Base-by-base conservation (phyloP, 164 flowering plant genomes). In the Vitis amurensis region DNA sequence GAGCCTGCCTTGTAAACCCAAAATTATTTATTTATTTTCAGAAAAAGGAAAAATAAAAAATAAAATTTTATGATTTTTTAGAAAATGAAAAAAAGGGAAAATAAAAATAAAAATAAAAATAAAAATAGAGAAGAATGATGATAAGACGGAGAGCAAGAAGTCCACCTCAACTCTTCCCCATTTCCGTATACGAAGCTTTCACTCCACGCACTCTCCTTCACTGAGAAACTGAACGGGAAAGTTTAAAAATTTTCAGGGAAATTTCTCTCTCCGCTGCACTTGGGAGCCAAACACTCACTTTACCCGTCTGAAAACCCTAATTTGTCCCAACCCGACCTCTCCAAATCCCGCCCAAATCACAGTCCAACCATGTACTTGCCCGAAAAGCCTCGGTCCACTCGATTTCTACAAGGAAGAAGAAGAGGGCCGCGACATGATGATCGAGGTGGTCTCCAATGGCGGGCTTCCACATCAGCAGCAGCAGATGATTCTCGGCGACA, bases 381-480 rank as follows among this genome's bases (percentile, higher is more conserved):
- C 2, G 89, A 86, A 59, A 86, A 88, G 72, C 83, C 88, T 19
- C 85, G 79, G n/a, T 12, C 84, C 90, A 0, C 80, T 87, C 31
- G 91, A 85, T 72, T 84, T 88, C 74, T 84, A 82, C 81, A 83
- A 88, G 52, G 89, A 83, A 27, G 87, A 84, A 64, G 86, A 71
- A 23, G 37, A 9, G 29, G 27, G 64, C 9, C 72, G 81, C 49
- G 85, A 84, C 59, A 87, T 90, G 89, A 85, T 90, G 74, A 83
- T 90, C 59, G 95, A 90, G 76, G 94, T 81, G 1, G 80, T 82
- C 13, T 9, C 79, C 73, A 77, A 77, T 59, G 82, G 75, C 14
- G 75, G 63, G 16, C 50, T 74, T 31, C 71, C 69, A 2, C 76
- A 61, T 66, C 65, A 57, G 30, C 79, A 29, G 64, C 83, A 78